phyloP scores from a whole-genome alignment of 176 grass and related monocot species.

The Themeda triandra region DNA sequence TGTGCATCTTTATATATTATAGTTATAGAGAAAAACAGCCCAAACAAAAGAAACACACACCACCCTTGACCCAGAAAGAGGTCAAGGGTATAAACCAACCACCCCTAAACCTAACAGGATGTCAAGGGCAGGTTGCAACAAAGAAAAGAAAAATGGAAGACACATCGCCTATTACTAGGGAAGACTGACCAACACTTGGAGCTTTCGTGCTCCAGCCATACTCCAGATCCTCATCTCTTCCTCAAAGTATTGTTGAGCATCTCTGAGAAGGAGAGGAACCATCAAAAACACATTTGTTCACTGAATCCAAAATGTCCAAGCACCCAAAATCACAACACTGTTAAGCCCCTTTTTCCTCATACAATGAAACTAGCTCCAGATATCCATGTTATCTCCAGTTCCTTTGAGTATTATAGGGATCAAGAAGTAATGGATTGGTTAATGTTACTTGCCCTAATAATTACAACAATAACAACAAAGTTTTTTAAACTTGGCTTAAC shows the following conservation, averaged over 20 bases:
- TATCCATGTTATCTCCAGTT: not conserved
- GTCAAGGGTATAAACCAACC: not conserved
- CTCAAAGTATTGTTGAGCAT: no score
- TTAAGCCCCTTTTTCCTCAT: not conserved
- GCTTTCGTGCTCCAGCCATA: not conserved
- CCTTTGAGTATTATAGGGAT: not conserved
- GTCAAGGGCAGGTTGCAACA: not conserved
- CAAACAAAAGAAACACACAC: not conserved
- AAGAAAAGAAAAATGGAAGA: not conserved
- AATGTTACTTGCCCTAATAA: not conserved
- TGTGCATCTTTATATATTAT: not conserved
- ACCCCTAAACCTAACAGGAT: not conserved
- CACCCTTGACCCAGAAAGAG: not conserved
- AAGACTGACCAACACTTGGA: not conserved
- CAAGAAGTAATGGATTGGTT: not conserved
- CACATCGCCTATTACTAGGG: not conserved
- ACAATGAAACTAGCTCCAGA: constrained; percentile 1
- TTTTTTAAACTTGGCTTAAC: not conserved
- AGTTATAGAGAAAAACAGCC: not conserved
- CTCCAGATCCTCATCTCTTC: not conserved
- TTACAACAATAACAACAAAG: not conserved
- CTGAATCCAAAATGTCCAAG: not conserved
- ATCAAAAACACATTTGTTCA: not conserved
- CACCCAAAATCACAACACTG: not conserved
- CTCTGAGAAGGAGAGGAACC: not conserved